Evolutionary conservation across 805 yeast genomes (phyloP).

Genomic region (Cyberlindnera maclurae): DNA sequence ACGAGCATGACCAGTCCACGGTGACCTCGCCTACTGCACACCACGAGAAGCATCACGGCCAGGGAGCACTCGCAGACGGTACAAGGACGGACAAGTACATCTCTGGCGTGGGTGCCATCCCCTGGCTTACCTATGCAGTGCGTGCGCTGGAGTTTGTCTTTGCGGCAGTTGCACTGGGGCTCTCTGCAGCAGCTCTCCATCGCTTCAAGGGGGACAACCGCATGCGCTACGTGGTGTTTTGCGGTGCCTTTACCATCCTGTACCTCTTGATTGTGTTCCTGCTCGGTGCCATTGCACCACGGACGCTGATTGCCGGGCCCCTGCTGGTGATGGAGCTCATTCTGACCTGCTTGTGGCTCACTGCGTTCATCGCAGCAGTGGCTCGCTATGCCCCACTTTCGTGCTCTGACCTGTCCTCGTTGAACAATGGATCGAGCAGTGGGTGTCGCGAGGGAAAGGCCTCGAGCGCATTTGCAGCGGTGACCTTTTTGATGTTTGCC

Average conservation of each 20-base stretch:
- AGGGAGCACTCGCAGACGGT: not conserved
- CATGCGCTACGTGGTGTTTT: constrained; percentile 26
- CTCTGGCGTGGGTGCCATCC: constrained; percentile 4
- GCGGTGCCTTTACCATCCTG: constrained; percentile 24
- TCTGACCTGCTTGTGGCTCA: constrained; percentile 26
- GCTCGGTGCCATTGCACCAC: constrained; percentile 15
- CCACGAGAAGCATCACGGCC: constrained; percentile 11
- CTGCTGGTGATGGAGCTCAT: constrained; percentile 23
- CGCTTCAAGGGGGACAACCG: constrained; percentile 22
- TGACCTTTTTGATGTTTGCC: constrained; percentile 22
- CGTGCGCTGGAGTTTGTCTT: constrained; percentile 23
- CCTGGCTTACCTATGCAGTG: constrained; percentile 9
- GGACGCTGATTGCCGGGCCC: constrained; percentile 22
- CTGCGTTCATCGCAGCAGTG: constrained; percentile 29
- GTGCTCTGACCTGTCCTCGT: constrained; percentile 13
- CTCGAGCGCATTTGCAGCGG: constrained; percentile 12
- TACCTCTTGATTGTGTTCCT: constrained; percentile 22
- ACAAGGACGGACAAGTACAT: not conserved
- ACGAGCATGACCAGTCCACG: constrained; percentile 21
- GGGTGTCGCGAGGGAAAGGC: constrained; percentile 13
- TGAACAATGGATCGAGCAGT: not conserved
- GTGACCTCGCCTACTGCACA: constrained; percentile 16
- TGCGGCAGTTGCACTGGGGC: constrained; percentile 25
- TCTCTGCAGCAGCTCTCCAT: constrained; percentile 22
- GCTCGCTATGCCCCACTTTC: constrained; percentile 23